phyloP scores from a whole-genome alignment of 1,284 basidiomycete genomes.

The Apiotrichum siamense region DNA sequence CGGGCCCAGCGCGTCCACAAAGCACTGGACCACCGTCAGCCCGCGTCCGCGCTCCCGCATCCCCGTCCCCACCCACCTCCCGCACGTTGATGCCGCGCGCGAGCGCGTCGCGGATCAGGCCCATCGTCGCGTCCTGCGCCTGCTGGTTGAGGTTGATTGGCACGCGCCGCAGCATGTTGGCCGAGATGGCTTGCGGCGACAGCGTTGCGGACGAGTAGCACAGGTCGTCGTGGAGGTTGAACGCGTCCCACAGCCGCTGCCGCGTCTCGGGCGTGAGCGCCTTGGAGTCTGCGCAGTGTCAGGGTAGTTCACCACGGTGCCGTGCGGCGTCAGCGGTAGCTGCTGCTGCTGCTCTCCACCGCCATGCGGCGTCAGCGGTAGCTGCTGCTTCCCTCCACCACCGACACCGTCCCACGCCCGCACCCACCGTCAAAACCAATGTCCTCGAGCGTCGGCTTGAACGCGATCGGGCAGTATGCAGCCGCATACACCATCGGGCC shows the following conservation, averaged over 20 bases:
- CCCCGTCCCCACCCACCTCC: conserved; percentile 53
- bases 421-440: conserved; percentile 74
- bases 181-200: conserved; percentile 78
- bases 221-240: conserved; percentile 28
- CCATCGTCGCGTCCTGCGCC: conserved; percentile 82
- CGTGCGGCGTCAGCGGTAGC: too few relatives aligned
- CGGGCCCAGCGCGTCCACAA: conserved; percentile 89
- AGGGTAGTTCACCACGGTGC: too few relatives aligned
- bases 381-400: too few relatives aligned
- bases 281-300: conserved; percentile 64
- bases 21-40: conserved; percentile 62
- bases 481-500: conserved; percentile 89
- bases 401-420: too few relatives aligned
- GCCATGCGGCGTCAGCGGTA: too few relatives aligned
- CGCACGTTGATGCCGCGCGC: conserved; percentile 73
- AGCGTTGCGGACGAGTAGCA: conserved; percentile 51
- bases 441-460: conserved; percentile 64
- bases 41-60: too few relatives aligned
- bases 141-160: conserved; percentile 89
- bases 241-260: conserved; percentile 46
- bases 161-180: conserved; percentile 77
- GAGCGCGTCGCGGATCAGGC: conserved; percentile 76
- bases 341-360: too few relatives aligned
- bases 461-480: conserved; percentile 80
- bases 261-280: conserved; percentile 71